These are phyloP conservation scores for Pseudonectria buxi DNA, from an alignment of 2,329 filamentous ascomycete species.

Conservation along the genomic window DNA sequence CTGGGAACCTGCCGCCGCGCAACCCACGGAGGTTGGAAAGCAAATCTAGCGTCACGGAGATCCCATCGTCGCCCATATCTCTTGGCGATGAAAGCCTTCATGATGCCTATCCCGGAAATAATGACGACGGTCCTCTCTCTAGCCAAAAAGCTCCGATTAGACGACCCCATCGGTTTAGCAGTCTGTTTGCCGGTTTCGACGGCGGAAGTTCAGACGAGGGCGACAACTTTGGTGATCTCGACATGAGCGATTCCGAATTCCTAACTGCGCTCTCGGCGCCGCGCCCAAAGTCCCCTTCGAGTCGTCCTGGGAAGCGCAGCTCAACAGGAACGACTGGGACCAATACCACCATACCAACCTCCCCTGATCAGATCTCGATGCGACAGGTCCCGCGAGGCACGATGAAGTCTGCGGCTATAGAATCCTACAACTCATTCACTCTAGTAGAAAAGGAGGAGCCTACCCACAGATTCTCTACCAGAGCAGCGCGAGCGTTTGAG, in stretches of 20 bases:
- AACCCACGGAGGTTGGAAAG: slow-evolving; percentile 51
- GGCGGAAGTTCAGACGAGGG: slow-evolving; percentile 60
- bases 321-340: slow-evolving; percentile 25
- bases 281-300: slow-evolving; percentile 38
- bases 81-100: slow-evolving; percentile 33
- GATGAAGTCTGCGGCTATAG: slow-evolving; percentile 32
- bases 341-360: slow-evolving; percentile 30
- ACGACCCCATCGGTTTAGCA: slow-evolving; percentile 69
- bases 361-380: slow-evolving; percentile 35
- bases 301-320: slow-evolving; percentile 35
- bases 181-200: slow-evolving; percentile 81
- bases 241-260: slow-evolving; percentile 61
- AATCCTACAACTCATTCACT: slow-evolving; percentile 39
- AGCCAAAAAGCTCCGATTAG: slow-evolving; percentile 53
- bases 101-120: slow-evolving; percentile 70
- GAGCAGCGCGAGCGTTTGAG: slow-evolving; percentile 30
- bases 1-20: slow-evolving; percentile 49
- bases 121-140: slow-evolving; percentile 70
- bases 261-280: slow-evolving; percentile 60
- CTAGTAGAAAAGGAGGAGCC: slow-evolving; percentile 27
- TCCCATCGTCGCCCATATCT: slow-evolving; percentile 43
- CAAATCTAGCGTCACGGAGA: slow-evolving; percentile 40
- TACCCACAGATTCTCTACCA: slow-evolving; percentile 18
- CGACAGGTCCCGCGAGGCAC: slow-evolving; percentile 21
- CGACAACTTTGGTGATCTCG: slow-evolving; percentile 55